Base-by-base conservation (phyloP, 257 asterid genomes). In the Verbascum thapsus region DNA sequence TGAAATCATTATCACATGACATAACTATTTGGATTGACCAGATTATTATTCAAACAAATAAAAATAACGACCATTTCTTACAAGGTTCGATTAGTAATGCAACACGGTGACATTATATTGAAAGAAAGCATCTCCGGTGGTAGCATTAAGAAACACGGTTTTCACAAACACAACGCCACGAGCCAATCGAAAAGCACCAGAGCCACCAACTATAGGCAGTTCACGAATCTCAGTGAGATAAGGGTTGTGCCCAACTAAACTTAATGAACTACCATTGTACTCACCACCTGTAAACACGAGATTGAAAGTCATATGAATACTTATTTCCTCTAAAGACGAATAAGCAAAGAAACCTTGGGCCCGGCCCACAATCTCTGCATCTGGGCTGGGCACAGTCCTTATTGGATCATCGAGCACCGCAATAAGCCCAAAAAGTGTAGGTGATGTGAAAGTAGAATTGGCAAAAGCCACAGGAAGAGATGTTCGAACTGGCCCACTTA, bases 171-270 rank as follows among this genome's bases (percentile, higher is more conserved):
- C 71, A 17, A 64, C 5, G 0, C 88, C 88, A 7, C 79, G 68
- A 0, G 87, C 88, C 58, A 79, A 19, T 11, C 68, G 63, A 58
- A 78, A 82, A 65, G 6, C 64, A 0, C 88, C 88, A 0, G 81
- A 51, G 10, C 88, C 88, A 3, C 85, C 88, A 1, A 79, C 73
- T 0, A 82, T 48, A 2, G 85, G 43, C 74, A 82, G 7, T 48
- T 82, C 79, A 0, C 79, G 70, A 11, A 32, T 41, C 47, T 57
- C 47, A 0, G 52, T 43, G 0, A 50, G 19, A 2, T 60, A 8
- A 0, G 81, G 67, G 47, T 71, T 71, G 11, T 60, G 71, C 1
- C 86, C 86, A 8, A 77, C 53, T 0, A 80, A 6, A 43, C 66
- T 80, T 5, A 80, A 49, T 3, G 69, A 50, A 52, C 86, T 80